These are phyloP conservation scores for Pyronema omphalodes DNA, from an alignment of 495 filamentous ascomycete species.

Conservation along the genomic window DNA sequence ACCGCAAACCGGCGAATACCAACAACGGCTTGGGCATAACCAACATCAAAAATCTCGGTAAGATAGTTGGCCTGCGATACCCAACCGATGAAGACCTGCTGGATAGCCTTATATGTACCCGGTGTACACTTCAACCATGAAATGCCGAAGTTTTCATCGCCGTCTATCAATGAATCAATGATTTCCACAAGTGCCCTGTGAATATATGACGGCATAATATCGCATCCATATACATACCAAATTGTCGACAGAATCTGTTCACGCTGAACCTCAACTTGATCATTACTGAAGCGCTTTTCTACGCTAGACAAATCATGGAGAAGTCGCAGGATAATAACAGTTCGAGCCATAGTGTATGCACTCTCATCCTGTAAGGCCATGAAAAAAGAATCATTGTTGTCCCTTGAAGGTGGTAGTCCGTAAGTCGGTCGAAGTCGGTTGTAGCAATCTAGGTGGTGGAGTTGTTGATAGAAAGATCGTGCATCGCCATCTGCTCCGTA, in stretches of 20 bases:
- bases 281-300: neutral
- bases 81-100: neutral
- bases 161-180: neutral
- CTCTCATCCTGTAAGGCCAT: neutral
- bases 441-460: too few relatives aligned
- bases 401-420: too few relatives aligned
- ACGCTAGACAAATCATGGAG: neutral
- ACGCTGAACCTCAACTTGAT: neutral
- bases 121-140: neutral
- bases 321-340: neutral
- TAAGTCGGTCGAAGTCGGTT: too few relatives aligned
- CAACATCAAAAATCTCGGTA: neutral
- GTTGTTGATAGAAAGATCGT: too few relatives aligned
- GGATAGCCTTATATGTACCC: neutral
- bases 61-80: neutral
- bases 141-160: neutral
- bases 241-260: neutral
- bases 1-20: too few relatives aligned
- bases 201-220: constrained; percentile 2
- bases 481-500: too few relatives aligned
- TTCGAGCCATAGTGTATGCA: neutral
- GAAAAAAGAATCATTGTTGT: neutral
- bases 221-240: neutral
- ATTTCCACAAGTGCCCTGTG: neutral
- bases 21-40: neutral